These are phyloP conservation scores for Teunomyces tritomae DNA, from an alignment of 805 yeast genomes.

Conservation along the genomic window DNA sequence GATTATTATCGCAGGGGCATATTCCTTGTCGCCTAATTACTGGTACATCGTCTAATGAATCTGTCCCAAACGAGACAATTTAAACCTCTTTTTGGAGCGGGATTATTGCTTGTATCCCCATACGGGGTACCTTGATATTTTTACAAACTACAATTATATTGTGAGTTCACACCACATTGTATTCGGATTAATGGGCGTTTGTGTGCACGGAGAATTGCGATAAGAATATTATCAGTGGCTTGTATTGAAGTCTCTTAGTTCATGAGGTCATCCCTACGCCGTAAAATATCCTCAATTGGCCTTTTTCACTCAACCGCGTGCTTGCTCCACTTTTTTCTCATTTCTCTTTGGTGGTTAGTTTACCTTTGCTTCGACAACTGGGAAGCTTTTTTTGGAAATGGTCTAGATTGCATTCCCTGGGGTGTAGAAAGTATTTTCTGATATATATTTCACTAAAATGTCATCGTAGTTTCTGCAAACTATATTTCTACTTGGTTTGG, in stretches of 20 bases:
- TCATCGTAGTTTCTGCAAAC: neutral
- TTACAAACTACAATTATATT: neutral
- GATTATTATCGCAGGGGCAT: neutral
- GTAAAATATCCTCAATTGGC: neutral
- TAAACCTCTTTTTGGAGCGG: neutral
- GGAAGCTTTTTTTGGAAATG: neutral
- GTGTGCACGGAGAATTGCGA: neutral
- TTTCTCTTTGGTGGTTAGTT: neutral
- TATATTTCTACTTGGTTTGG: neutral
- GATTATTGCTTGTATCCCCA: neutral
- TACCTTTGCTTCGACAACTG: neutral
- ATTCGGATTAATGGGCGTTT: neutral
- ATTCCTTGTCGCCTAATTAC: neutral
- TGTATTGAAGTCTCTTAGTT: neutral
- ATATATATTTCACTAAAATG: constrained; percentile 1
- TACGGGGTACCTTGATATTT: neutral
- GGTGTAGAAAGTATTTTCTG: neutral
- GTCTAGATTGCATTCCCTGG: neutral
- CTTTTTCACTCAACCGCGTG: neutral
- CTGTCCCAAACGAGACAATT: neutral
- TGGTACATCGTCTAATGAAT: neutral
- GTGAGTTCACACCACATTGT: neutral
- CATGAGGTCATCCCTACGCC: constrained; percentile 1
- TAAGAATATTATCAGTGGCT: neutral
- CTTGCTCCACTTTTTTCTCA: neutral